Conservation (phyloP, 768 basidiomycete genomes). For the Pilatotrama ljubarskyi region DNA sequence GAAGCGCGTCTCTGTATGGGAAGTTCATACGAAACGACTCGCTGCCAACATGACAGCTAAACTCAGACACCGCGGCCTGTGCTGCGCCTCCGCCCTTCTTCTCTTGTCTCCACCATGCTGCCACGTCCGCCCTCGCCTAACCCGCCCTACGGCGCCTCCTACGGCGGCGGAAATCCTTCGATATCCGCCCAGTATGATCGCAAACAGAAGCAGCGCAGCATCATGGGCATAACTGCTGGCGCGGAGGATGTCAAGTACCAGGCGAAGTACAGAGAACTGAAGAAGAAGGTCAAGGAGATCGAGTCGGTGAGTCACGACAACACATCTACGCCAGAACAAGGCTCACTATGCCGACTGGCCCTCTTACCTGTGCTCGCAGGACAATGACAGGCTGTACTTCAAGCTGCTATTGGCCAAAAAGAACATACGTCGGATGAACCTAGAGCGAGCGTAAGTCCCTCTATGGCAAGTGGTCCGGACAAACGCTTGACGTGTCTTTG, state of each 20-base stretch:
- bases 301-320: constrained; percentile 58
- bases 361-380: constrained; percentile 43
- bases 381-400: constrained; percentile 86
- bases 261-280: constrained; percentile 85
- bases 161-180: background rate
- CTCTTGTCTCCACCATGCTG: constrained; percentile 58
- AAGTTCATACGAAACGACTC: constrained; percentile 34
- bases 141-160: constrained; percentile 27
- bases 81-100: constrained; percentile 35
- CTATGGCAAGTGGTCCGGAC: background rate
- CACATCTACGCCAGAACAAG: background rate
- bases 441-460: constrained; percentile 79
- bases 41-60: constrained; percentile 36
- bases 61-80: constrained; percentile 16
- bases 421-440: constrained; percentile 82
- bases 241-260: constrained; percentile 87
- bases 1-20: constrained; percentile 41
- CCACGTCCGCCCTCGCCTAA: constrained; percentile 49
- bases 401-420: constrained; percentile 79
- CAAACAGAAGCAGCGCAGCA: constrained; percentile 22
- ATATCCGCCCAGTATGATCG: constrained; percentile 12
- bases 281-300: constrained; percentile 85
- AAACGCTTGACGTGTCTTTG: constrained; percentile 13
- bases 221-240: constrained; percentile 65
- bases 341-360: constrained; percentile 3